Evolutionary conservation across 1,284 basidiomycete species (phyloP).

Genomic region (Mycena citricolor): DNA sequence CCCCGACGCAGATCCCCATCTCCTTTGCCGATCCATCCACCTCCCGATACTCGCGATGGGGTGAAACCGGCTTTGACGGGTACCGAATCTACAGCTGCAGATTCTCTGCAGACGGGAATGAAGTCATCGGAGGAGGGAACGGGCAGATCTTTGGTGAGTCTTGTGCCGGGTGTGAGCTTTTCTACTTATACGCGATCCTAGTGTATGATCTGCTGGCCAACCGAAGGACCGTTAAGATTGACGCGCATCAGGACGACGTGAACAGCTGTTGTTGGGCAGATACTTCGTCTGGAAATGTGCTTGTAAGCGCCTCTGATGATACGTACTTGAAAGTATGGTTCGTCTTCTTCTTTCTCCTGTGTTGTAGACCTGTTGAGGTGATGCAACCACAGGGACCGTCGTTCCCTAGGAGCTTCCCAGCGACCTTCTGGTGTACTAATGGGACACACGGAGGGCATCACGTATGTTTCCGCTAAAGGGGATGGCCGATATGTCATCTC

Average conservation of each 20-base stretch:
- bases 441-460: slow-evolving; percentile 94
- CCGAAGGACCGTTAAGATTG: slow-evolving; percentile 77
- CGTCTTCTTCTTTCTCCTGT: slow-evolving; percentile 26
- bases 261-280: slow-evolving; percentile 98
- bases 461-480: slow-evolving; percentile 84
- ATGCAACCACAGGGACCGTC: slow-evolving; percentile 81
- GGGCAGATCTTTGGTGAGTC: slow-evolving; percentile 74
- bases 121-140: slow-evolving; percentile 79
- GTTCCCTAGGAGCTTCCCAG: slow-evolving; percentile 76
- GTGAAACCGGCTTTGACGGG: slow-evolving; percentile 44
- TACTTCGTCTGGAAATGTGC: slow-evolving; percentile 88
- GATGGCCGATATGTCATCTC: slow-evolving; percentile 95
- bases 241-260: slow-evolving; percentile 87
- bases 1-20: slow-evolving; percentile 70
- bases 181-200: slow-evolving; percentile 33
- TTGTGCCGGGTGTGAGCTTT: slow-evolving; percentile 1
- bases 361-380: slow-evolving; percentile 3
- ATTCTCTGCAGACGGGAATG: slow-evolving; percentile 94
- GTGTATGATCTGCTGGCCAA: slow-evolving; percentile 90
- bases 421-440: slow-evolving; percentile 91
- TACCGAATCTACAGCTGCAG: slow-evolving; percentile 90
- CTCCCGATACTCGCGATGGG: slow-evolving; percentile 29
- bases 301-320: slow-evolving; percentile 94
- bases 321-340: slow-evolving; percentile 94
- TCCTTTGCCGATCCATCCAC: slow-evolving; percentile 57